Base-by-base conservation (phyloP, 2,329 filamentous ascomycete species). In the Fusarium azukiicola region DNA sequence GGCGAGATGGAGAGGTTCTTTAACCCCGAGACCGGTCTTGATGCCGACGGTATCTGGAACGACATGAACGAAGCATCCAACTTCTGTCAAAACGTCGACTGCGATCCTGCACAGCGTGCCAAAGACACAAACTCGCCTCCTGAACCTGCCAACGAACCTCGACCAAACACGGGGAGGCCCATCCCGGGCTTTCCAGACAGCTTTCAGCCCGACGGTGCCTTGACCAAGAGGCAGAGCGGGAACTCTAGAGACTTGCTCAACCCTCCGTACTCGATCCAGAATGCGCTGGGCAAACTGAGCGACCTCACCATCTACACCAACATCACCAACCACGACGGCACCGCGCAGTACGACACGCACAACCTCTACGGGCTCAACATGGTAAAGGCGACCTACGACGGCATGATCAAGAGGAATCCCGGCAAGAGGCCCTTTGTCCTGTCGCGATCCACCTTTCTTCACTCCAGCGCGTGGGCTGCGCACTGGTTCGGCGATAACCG, bases 401-500 rank as follows among this genome's bases (percentile, higher is more conserved):
- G 93, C 73, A 92, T 98, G 44, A 88, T 94, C 6, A 85, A 89
- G 4, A 89, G 96, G 23, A 93, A 93, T 74, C 93, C 95, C 0
- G 90, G 88, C 19, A 95, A 96, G 85, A 93, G 96, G 0, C 96
- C 96, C 1, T 96, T 98, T 87, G 95, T 98, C 83, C 96, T 98
- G 82, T 96, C 95, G 0, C 94, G 96, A 21, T 96, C 95, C 50
- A 98, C 96, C 2, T 98, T 97, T 83, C 91, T 96, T 14, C 96
- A 96, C 6, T 93, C 93, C 1, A 96, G 96, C 3, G 93, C 93
- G 84, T 95, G 92, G 88, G 94, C 96, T 2, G 96, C 96, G 2
- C 96, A 98, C 86, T 98, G 96, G 96, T 96, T 96, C 42, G 96
- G 95, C 46, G 94, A 97, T 85, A 97, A 97, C 83, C 88, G 89